Evolutionary conservation across 129 eudicot species (phyloP), one percentile per base, ranked within the genome.

Genomic region (Pittosporum tobira): DNA sequence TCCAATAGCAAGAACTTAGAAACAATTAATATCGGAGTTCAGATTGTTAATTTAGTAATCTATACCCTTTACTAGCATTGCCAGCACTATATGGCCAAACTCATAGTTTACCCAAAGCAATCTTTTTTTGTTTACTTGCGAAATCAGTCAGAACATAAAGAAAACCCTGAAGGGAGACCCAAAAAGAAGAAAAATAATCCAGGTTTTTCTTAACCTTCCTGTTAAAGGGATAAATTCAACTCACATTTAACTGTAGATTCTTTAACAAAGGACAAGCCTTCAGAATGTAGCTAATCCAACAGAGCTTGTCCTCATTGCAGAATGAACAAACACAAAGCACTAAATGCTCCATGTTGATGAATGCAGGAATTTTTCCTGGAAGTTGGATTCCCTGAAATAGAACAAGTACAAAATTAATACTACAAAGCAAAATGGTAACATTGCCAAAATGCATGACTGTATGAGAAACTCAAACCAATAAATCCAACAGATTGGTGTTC

Each of bases 301-400:
- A 21, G 18, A 69, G 62, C 38, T 61, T 21, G 29, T 69, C 74
- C 28, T 69, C 74, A 28, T 69, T 63, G 0, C 43, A 12, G 31
- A 69, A 69, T 0, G 74, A 68, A 18, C 44, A 69, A 45, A 69
- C 48, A 24, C 62, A 51, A 28, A 69, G 54, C 31, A 51, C 66
- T 3, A 69, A 21, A 19, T 60, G 48, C 48, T 53, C 52, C 22
- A 69, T 43, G 48, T 53, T 61, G 67, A 14, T 52, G 34, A 61
- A 69, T 38, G 30, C 18, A 24, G 55, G 63, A 8, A 69, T 56
- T 20, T 23, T 45, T 61, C 51, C 68, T 3, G 74, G 74, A 19
- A 69, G 34, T 25, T 51, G 48, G 42, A 69, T 46, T 5, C 18
- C 37, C 74, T 69, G 61, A 19, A 40, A 52, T 25, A 42, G 49